phyloP scores from a whole-genome alignment of 2,329 filamentous ascomycete genomes.

The Daldinia eschscholtzii region DNA sequence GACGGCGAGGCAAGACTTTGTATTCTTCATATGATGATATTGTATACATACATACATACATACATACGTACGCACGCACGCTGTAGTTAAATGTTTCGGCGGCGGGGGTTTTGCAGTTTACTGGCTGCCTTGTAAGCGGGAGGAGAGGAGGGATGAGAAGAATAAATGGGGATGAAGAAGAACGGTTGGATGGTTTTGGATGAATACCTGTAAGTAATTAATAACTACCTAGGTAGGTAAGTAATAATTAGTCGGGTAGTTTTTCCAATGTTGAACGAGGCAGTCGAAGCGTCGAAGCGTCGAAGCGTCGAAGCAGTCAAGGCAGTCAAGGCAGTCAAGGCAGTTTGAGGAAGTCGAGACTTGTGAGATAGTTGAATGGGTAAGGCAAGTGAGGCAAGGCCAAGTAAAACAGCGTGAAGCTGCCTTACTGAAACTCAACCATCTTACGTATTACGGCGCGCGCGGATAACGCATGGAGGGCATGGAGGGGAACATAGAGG shows the following conservation, averaged over 20 bases:
- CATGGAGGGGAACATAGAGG: slow-evolving; percentile 27
- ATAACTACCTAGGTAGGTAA: no score
- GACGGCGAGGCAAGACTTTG: slow-evolving; percentile 13
- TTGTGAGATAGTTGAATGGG: slow-evolving; percentile 13
- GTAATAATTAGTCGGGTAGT: background rate
- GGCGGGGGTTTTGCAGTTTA: slow-evolving; percentile 10
- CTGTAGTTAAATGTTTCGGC: background rate
- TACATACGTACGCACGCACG: background rate
- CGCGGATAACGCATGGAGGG: slow-evolving; percentile 17
- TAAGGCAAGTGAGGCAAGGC: slow-evolving; percentile 9
- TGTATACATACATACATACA: background rate
- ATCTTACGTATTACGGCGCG: slow-evolving; percentile 33
- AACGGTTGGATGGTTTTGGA: slow-evolving; percentile 2
- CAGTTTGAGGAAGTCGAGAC: background rate
- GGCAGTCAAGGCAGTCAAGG: background rate
- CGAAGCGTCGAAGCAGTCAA: background rate
- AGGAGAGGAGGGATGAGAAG: slow-evolving; percentile 3
- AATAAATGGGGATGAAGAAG: background rate
- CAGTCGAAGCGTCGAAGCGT: background rate
- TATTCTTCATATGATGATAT: slow-evolving; percentile 12
- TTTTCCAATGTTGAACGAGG: background rate
- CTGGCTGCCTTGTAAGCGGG: slow-evolving; percentile 19
- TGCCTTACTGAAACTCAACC: slow-evolving; percentile 27
- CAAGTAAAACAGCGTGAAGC: slow-evolving; percentile 23
- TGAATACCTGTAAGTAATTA: background rate